Evolutionary conservation across 2,329 filamentous ascomycete species (phyloP).

Genomic region (Pseudogymnoascus sp.): DNA sequence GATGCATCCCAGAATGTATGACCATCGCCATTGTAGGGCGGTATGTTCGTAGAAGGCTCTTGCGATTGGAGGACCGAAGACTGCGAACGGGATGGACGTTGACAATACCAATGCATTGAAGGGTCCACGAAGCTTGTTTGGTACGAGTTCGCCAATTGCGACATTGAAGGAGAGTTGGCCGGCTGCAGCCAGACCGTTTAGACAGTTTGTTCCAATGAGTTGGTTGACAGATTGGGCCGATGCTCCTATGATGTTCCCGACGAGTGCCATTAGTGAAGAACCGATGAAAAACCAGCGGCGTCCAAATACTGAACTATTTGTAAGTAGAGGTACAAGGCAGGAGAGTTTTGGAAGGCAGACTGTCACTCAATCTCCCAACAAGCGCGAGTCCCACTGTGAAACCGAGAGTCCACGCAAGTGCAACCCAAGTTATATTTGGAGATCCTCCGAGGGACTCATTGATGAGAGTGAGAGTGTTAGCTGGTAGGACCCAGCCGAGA

Average conservation of each 20-base stretch:
- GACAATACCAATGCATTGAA: slow-evolving; percentile 33
- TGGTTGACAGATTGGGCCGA: slow-evolving; percentile 28
- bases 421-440: slow-evolving; percentile 19
- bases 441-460: slow-evolving; percentile 17
- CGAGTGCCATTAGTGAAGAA: slow-evolving; percentile 25
- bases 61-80: slow-evolving; percentile 40
- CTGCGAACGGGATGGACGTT: slow-evolving; percentile 33
- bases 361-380: slow-evolving; percentile 35
- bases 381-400: slow-evolving; percentile 33
- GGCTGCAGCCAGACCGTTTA: slow-evolving; percentile 33
- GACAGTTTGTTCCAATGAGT: slow-evolving; percentile 32
- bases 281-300: slow-evolving; percentile 34
- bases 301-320: slow-evolving; percentile 27
- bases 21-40: slow-evolving; percentile 38
- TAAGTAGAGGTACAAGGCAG: no score
- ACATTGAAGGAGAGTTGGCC: slow-evolving; percentile 36
- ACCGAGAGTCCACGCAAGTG: slow-evolving; percentile 30
- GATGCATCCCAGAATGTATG: slow-evolving; percentile 41
- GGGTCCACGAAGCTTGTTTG: slow-evolving; percentile 33
- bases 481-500: slow-evolving; percentile 20
- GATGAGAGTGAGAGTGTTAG: slow-evolving; percentile 20
- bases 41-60: slow-evolving; percentile 37
- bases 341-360: no score
- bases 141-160: slow-evolving; percentile 36
- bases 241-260: slow-evolving; percentile 33